These are phyloP conservation scores for Solanum ossicruentum DNA, from an alignment of 257 asterid species.

Conservation along the genomic window DNA sequence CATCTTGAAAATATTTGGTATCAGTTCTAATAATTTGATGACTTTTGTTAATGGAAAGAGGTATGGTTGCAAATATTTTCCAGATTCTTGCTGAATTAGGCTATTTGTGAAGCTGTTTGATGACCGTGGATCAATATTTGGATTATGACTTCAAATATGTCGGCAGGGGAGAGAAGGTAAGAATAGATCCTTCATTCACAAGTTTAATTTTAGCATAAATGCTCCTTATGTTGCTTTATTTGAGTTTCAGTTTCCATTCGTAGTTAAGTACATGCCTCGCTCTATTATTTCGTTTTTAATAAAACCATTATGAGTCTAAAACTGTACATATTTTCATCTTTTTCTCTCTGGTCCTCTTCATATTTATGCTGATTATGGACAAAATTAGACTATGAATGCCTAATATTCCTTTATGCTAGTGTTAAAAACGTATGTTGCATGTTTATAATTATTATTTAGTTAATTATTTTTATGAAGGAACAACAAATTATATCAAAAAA, in stretches of 20 bases:
- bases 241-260: neutral
- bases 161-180: constrained; percentile 93
- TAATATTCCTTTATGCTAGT: neutral
- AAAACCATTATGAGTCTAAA: neutral
- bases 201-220: neutral
- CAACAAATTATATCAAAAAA: no score
- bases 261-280: neutral
- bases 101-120: constrained; percentile 23
- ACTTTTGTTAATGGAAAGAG: neutral
- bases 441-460: no score
- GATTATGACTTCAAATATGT: constrained; percentile 72
- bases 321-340: neutral
- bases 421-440: no score
- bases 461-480: no score
- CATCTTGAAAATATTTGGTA: neutral
- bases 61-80: neutral
- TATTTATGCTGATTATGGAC: neutral
- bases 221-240: neutral
- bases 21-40: neutral
- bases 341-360: neutral
- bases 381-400: neutral
- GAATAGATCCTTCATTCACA: neutral
- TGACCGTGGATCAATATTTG: constrained; percentile 44
- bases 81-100: neutral
- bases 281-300: neutral